A percentile compares a stretch with the other conserved stretches of the same genome.
Conservation (phyloP, 345 rosid genomes). For the Populus alba region DNA sequence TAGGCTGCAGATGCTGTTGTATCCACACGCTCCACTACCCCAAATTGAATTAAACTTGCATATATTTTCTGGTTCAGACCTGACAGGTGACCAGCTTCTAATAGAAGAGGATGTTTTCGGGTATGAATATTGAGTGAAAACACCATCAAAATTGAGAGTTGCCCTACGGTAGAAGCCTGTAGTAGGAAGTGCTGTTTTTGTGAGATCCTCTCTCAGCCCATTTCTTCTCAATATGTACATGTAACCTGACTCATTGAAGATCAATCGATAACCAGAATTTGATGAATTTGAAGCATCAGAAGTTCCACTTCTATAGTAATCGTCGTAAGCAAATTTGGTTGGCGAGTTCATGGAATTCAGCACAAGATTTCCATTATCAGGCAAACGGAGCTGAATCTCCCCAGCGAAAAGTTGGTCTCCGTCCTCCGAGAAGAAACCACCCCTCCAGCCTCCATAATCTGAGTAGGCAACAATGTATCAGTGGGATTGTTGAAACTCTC, state of each 20-base stretch:
- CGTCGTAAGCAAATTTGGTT: not conserved
- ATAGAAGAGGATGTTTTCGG: not conserved
- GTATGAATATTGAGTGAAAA: not conserved
- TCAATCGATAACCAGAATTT: not conserved
- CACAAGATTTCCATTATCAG: not conserved
- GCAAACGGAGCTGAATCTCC: slow-evolving; percentile 6
- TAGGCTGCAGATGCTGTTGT: slow-evolving; percentile 29
- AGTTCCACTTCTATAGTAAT: not conserved
- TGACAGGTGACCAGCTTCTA: not conserved
- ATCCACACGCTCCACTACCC: slow-evolving; percentile 31
- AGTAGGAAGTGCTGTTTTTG: not conserved
- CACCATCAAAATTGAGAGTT: not conserved
- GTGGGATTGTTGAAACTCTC: not conserved
- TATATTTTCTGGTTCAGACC: slow-evolving; percentile 22
- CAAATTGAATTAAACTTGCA: not conserved
- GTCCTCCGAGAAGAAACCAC: not conserved
- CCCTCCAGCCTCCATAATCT: not conserved
- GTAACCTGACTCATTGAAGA: slow-evolving; percentile 7
- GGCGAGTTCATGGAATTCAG: not conserved
- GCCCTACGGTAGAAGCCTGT: not conserved
- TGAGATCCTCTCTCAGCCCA: too few species aligned
- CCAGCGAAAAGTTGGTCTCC: slow-evolving; percentile 2
- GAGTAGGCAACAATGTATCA: slow-evolving; percentile 7
- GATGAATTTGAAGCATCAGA: not conserved
- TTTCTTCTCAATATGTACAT: not conserved